A percentile compares a stretch with the other conserved stretches of the same genome.
Conservation (phyloP, 768 basidiomycete species). For the Xerocomellus amylosporus region DNA sequence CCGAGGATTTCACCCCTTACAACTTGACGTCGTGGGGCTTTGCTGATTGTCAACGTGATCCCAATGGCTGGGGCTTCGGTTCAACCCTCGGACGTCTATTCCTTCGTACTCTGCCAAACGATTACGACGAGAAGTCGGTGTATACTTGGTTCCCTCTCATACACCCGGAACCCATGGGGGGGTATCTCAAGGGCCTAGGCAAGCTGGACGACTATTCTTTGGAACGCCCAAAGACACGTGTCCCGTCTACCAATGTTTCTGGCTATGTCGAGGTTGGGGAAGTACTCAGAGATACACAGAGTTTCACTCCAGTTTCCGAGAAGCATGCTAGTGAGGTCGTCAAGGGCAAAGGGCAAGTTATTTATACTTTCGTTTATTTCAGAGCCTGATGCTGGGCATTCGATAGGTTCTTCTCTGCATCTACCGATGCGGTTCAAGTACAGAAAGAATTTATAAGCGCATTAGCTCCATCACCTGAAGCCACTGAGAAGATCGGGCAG, state of each 20-base stretch:
- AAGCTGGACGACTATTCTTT: slow-evolving; percentile 54
- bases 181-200: slow-evolving; percentile 53
- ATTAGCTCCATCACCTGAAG: slow-evolving; percentile 47
- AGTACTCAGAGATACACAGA: slow-evolving; percentile 46
- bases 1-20: slow-evolving; percentile 75
- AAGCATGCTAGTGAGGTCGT: slow-evolving; percentile 52
- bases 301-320: slow-evolving; percentile 50
- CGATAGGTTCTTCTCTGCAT: slow-evolving; percentile 63
- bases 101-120: slow-evolving; percentile 67
- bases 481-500: slow-evolving; percentile 47
- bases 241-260: slow-evolving; percentile 33
- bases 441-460: slow-evolving; percentile 49
- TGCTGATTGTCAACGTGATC: slow-evolving; percentile 75
- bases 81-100: slow-evolving; percentile 67
- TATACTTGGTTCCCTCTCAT: slow-evolving; percentile 91
- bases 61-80: slow-evolving; percentile 69
- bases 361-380: not conserved
- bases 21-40: slow-evolving; percentile 86
- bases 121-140: slow-evolving; percentile 65
- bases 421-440: slow-evolving; percentile 35
- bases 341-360: slow-evolving; percentile 54
- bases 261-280: slow-evolving; percentile 51
- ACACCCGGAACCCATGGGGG: slow-evolving; percentile 69
- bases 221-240: slow-evolving; percentile 41
- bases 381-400: not conserved